Conservation (phyloP, 352 stramenopile species). For the Phytophthora podocarpi region DNA sequence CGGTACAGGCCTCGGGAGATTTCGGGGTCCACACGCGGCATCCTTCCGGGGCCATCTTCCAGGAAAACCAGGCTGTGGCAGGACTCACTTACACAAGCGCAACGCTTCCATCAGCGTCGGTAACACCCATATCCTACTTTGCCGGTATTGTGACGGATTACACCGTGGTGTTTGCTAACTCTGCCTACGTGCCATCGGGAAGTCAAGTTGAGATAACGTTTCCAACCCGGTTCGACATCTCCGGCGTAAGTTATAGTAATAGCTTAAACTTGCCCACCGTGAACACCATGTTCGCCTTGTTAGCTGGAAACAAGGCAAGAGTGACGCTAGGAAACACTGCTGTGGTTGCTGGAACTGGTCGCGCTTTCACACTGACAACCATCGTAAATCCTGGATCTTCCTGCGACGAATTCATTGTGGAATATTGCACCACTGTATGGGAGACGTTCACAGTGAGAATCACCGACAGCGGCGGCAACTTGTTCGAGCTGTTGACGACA, state of each 20-base stretch:
- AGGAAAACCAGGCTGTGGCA: constrained; percentile 35
- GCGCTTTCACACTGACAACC: constrained; percentile 44
- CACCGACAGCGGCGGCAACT: constrained; percentile 40
- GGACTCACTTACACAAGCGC: constrained; percentile 34
- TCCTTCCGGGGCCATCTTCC: constrained; percentile 38
- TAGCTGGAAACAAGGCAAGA: constrained; percentile 11
- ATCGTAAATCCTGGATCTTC: constrained; percentile 66
- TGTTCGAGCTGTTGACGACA: constrained; percentile 46
- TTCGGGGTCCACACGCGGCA: constrained; percentile 59
- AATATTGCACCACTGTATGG: constrained; percentile 53
- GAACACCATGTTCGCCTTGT: constrained; percentile 32
- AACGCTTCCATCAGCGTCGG: constrained; percentile 32
- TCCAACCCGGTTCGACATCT: constrained; percentile 46
- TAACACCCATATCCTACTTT: constrained; percentile 51
- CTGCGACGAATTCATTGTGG: constrained; percentile 60
- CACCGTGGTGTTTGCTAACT: constrained; percentile 49
- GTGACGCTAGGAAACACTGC: constrained; percentile 43
- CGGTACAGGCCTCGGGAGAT: constrained; percentile 31
- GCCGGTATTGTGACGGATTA: constrained; percentile 49
- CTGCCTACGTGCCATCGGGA: constrained; percentile 43
- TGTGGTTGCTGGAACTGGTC: constrained; percentile 38
- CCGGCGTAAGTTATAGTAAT: constrained; percentile 19
- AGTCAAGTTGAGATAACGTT: constrained; percentile 52
- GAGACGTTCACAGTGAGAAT: constrained; percentile 50
- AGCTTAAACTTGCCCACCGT: constrained; percentile 40